These are phyloP conservation scores for Suillus plorans DNA, from an alignment of 768 basidiomycete species.

Conservation along the genomic window DNA sequence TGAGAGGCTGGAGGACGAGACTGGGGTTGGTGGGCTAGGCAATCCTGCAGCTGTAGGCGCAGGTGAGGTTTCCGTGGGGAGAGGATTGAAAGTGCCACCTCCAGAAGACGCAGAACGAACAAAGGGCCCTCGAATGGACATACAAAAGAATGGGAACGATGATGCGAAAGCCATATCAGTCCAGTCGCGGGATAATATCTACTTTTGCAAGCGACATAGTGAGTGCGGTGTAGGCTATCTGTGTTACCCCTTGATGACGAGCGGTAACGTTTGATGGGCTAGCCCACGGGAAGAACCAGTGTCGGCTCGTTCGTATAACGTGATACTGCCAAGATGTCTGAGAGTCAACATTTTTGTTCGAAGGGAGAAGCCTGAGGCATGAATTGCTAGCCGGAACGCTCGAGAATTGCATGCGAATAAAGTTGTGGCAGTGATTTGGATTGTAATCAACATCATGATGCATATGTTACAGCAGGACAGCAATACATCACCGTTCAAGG, in stretches of 20 bases:
- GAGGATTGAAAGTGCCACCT: background rate
- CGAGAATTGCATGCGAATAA: background rate
- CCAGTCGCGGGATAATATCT: background rate
- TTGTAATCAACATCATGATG: background rate
- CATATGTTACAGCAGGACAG: background rate
- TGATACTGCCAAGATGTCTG: background rate
- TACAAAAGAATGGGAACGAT: background rate
- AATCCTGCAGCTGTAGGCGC: background rate
- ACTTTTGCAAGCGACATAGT: background rate
- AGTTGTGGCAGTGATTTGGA: too few species aligned
- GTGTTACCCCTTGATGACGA: background rate
- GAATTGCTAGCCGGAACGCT: background rate
- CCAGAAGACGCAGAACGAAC: background rate
- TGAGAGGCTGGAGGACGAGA: background rate
- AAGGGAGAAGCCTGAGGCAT: background rate
- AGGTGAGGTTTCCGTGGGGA: background rate
- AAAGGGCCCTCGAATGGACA: background rate
- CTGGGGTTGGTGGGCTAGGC: background rate
- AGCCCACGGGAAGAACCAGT: background rate
- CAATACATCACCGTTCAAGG: background rate
- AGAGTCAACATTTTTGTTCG: background rate
- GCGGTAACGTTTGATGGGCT: background rate
- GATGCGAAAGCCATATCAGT: background rate
- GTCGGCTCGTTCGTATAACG: background rate
- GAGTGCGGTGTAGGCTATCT: background rate